These are phyloP conservation scores for Neurospora sp. DNA, from an alignment of 495 filamentous ascomycete species.

Conservation along the genomic window DNA sequence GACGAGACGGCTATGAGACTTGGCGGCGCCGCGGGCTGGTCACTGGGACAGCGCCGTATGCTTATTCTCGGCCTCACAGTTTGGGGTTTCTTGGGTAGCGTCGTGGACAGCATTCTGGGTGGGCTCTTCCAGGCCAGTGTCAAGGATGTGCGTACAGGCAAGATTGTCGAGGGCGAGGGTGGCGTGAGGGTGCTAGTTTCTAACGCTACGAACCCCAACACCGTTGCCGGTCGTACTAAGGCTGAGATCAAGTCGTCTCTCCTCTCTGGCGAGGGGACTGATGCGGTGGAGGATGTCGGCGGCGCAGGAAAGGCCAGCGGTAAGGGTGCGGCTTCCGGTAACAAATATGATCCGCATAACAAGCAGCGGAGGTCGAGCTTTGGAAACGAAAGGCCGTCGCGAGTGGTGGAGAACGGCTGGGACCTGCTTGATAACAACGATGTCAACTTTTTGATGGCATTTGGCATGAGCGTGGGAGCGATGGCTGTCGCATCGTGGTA, in stretches of 20 bases:
- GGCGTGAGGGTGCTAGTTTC: constrained; percentile 60
- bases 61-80: constrained; percentile 52
- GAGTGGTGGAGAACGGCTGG: constrained; percentile 59
- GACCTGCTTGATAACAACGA: constrained; percentile 87
- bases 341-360: constrained; percentile 31
- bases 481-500: constrained; percentile 54
- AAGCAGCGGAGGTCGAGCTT: constrained; percentile 38
- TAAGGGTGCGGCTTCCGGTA: constrained; percentile 13
- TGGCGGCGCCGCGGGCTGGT: constrained; percentile 33
- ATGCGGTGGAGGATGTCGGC: constrained; percentile 19
- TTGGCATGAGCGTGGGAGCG: constrained; percentile 64
- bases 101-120: constrained; percentile 80
- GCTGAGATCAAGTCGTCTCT: constrained; percentile 27
- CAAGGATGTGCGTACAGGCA: constrained; percentile 68
- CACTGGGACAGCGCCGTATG: constrained; percentile 35
- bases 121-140: constrained; percentile 81
- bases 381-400: constrained; percentile 50
- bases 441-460: constrained; percentile 86
- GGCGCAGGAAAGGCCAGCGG: neutral
- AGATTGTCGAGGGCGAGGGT: constrained; percentile 80
- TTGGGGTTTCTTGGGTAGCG: constrained; percentile 66
- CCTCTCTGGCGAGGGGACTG: constrained; percentile 22
- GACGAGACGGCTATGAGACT: constrained; percentile 19
- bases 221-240: constrained; percentile 13
- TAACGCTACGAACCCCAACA: constrained; percentile 8